These are phyloP conservation scores for Pterocarpus macrocarpus DNA, from an alignment of 306 rosid species.

Conservation along the genomic window DNA sequence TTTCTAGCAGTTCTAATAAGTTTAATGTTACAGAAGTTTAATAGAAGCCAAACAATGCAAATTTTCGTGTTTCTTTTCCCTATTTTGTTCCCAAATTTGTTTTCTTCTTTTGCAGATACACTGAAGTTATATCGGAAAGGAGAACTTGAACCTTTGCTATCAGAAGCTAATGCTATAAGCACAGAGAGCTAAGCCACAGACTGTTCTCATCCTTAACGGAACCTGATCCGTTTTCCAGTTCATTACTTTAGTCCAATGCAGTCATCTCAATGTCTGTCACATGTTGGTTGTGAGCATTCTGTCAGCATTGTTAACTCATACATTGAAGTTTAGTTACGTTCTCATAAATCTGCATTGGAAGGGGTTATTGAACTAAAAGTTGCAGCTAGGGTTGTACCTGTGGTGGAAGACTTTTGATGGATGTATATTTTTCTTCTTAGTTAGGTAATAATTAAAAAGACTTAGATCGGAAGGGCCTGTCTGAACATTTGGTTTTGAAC, in stretches of 20 bases:
- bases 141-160: slow-evolving; percentile 82
- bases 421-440: slow-evolving; percentile 5
- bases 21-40: background rate
- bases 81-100: background rate
- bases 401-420: slow-evolving; percentile 4
- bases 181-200: slow-evolving; percentile 49
- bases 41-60: background rate
- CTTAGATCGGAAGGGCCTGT: background rate
- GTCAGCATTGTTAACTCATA: slow-evolving; percentile 33
- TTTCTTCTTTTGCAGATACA: slow-evolving; percentile 72
- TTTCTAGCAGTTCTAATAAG: slow-evolving; percentile 23
- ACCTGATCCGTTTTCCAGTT: slow-evolving; percentile 28
- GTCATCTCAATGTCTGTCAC: slow-evolving; percentile 12
- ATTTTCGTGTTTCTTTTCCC: background rate
- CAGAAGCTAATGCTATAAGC: slow-evolving; percentile 72
- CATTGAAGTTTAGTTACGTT: slow-evolving; percentile 14
- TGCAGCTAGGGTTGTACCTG: slow-evolving; percentile 32
- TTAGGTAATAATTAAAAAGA: slow-evolving; percentile 23
- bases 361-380: slow-evolving; percentile 22
- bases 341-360: slow-evolving; percentile 24
- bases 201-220: slow-evolving; percentile 6
- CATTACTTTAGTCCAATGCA: slow-evolving; percentile 8
- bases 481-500: background rate
- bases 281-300: slow-evolving; percentile 26
- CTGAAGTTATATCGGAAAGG: slow-evolving; percentile 86